A percentile compares a stretch with the other conserved stretches of the same genome.
Evolutionary conservation across 2,329 filamentous ascomycete species (phyloP).

Genomic region (Exophiala bonariae): DNA sequence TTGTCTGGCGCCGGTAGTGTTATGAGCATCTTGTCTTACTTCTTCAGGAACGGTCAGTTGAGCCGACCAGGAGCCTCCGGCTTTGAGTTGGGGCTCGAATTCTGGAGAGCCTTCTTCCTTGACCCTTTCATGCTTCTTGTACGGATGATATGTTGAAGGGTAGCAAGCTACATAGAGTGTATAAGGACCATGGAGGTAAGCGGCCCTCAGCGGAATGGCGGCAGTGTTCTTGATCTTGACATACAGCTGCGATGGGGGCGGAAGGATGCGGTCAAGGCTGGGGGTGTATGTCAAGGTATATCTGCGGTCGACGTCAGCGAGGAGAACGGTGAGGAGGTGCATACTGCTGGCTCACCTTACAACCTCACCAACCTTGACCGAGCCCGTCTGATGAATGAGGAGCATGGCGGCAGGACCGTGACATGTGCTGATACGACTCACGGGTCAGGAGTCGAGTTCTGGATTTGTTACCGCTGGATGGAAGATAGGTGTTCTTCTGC

Average conservation of each 20-base stretch:
- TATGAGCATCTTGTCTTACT: conserved; percentile 52
- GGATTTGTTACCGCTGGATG: not conserved
- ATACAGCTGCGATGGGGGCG: conserved; percentile 75
- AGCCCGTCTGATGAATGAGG: conserved; percentile 85
- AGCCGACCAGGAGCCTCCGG: conserved; percentile 82
- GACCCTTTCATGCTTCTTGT: conserved; percentile 70
- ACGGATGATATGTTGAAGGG: conserved; percentile 78
- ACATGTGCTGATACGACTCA: not conserved
- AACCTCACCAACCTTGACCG: conserved; percentile 90
- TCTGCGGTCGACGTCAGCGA: conserved; percentile 35
- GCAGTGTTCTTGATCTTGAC: conserved; percentile 91
- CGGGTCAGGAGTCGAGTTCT: not conserved
- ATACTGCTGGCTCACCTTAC: conserved; percentile 64
- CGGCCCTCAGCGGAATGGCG: conserved; percentile 84
- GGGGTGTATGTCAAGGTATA: conserved; percentile 91
- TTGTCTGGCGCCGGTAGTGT: conserved; percentile 1
- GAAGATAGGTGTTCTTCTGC: not conserved
- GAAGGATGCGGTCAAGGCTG: conserved; percentile 82
- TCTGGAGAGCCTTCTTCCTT: conserved; percentile 76
- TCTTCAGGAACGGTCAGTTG: conserved; percentile 77
- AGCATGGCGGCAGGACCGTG: conserved; percentile 67
- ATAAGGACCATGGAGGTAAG: conserved; percentile 95
- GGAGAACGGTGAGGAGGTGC: conserved; percentile 4
- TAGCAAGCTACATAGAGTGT: conserved; percentile 81
- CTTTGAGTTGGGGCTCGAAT: conserved; percentile 95